Evolutionary conservation across 2,329 filamentous ascomycete genomes (phyloP).

Genomic region (Alternaria consortialis): DNA sequence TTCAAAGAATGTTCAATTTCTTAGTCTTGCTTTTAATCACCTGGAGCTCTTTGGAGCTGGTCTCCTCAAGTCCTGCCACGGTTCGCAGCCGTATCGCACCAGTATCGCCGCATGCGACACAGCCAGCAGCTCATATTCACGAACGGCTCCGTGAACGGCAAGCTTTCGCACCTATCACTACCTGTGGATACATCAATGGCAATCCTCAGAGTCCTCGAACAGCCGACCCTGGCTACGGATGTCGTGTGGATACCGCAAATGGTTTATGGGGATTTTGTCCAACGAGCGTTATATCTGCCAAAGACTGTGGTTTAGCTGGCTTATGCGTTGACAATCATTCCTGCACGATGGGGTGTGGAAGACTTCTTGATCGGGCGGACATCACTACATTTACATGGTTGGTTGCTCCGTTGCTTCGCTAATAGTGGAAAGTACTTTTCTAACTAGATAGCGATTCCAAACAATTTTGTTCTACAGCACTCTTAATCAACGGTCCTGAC

Average conservation of each 20-base stretch:
- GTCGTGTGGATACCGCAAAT: constrained; percentile 23
- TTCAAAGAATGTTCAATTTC: constrained; percentile 3
- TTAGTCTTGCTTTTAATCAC: neutral
- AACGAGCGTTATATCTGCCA: constrained; percentile 18
- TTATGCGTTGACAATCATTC: constrained; percentile 24
- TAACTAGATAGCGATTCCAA: constrained; percentile 9
- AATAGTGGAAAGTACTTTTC: neutral
- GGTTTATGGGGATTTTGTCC: constrained; percentile 31
- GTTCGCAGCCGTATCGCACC: neutral
- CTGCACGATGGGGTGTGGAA: constrained; percentile 25
- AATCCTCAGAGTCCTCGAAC: constrained; percentile 12
- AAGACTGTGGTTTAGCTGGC: constrained; percentile 23
- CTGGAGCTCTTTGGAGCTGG: neutral
- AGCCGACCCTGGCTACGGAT: constrained; percentile 17
- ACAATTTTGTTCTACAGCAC: constrained; percentile 22
- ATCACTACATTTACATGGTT: constrained; percentile 26
- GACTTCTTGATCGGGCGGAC: constrained; percentile 13
- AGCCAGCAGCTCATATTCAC: neutral
- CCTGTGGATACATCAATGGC: constrained; percentile 25
- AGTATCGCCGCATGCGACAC: neutral
- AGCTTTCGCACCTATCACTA: constrained; percentile 5
- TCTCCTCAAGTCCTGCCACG: neutral
- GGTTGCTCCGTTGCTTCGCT: neutral
- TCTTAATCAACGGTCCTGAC: constrained; percentile 22
- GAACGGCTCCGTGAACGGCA: constrained; percentile 6